Conservation (phyloP, 345 rosid species). For the Corymbia maculata region DNA sequence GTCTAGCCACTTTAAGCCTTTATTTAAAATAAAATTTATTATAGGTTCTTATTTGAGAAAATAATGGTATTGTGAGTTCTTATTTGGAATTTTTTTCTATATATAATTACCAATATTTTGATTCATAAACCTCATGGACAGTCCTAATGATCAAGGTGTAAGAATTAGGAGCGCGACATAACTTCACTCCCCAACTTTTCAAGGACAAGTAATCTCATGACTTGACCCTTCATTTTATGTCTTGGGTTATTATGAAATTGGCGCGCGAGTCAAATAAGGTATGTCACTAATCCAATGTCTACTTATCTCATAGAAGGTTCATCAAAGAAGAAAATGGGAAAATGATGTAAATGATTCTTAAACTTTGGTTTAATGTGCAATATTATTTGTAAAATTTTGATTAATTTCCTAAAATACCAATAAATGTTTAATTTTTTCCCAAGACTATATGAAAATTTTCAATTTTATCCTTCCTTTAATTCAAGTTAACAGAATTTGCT, state of each 20-base stretch:
- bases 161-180: neutral
- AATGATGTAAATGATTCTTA: rapidly evolving
- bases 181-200: neutral
- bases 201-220: neutral
- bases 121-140: neutral
- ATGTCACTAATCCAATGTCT: neutral
- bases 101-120: neutral
- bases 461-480: neutral
- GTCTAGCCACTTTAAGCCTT: too few relatives aligned
- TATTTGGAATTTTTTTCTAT: too few relatives aligned
- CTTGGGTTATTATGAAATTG: neutral
- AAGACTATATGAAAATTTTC: neutral
- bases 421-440: neutral
- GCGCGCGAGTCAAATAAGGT: neutral
- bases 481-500: neutral
- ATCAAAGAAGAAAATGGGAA: neutral
- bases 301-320: neutral
- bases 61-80: too few relatives aligned
- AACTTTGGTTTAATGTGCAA: neutral
- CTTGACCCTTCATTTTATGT: neutral
- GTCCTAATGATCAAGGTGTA: neutral
- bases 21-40: too few relatives aligned
- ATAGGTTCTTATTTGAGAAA: too few relatives aligned
- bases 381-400: rapidly evolving
- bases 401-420: neutral